Evolutionary conservation across 345 rosid genomes (phyloP).

Genomic region (Linum trigynum): DNA sequence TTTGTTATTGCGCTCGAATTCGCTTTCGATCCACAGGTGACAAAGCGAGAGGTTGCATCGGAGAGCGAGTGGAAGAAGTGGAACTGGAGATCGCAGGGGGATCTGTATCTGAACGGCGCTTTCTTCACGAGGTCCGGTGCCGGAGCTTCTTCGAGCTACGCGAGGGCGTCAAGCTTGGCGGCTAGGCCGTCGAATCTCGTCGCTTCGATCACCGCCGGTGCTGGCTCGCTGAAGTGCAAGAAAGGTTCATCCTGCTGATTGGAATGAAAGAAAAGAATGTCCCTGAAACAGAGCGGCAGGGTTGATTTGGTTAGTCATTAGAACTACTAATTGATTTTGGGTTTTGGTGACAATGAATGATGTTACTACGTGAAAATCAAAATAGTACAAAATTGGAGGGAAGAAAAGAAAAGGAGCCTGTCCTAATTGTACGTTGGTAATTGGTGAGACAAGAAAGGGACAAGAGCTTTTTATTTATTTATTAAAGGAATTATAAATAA

Average conservation of each 20-base stretch:
- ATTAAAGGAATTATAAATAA: no score
- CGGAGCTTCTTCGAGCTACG: constrained; percentile 21
- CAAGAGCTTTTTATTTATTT: no score
- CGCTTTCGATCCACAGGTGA: constrained; percentile 14
- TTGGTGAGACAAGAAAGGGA: no score
- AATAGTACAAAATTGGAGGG: no score
- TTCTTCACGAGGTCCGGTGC: constrained; percentile 18
- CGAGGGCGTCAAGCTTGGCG: constrained; percentile 23
- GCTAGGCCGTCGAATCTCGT: constrained; percentile 23
- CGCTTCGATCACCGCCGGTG: constrained; percentile 17
- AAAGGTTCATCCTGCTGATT: constrained; percentile 22
- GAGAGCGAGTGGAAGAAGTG: constrained; percentile 18
- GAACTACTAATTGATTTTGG: no score
- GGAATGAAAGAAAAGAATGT: neutral
- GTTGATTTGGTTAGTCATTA: no score
- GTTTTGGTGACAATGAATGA: no score
- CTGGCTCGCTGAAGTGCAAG: constrained; percentile 22
- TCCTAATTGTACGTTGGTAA: no score
- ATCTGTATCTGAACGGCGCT: constrained; percentile 20
- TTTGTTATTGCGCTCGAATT: no score
- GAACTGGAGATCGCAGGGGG: constrained; percentile 29
- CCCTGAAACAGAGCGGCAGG: no score
- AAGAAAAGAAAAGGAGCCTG: no score
- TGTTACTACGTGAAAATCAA: no score
- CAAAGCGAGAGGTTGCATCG: constrained; percentile 22